Evolutionary conservation across 2,329 filamentous ascomycete species (phyloP).

Genomic region (Xylariaceae sp.): DNA sequence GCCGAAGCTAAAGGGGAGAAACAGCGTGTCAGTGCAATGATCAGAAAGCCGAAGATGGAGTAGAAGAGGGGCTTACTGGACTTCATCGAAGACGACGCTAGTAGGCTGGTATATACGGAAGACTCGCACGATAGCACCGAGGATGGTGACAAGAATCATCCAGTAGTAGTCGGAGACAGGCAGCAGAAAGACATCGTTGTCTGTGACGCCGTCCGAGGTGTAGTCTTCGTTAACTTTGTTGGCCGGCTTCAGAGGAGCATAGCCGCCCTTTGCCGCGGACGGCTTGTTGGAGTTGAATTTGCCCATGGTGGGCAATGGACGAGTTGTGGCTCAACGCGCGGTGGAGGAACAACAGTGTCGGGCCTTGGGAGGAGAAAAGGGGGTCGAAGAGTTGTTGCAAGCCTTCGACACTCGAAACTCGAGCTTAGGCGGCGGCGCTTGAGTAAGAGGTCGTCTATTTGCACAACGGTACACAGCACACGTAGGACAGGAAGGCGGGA

Average conservation of each 20-base stretch:
- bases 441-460: slow-evolving; percentile 15
- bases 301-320: slow-evolving; percentile 33
- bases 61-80: slow-evolving; percentile 69
- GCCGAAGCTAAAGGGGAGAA: slow-evolving; percentile 67
- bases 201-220: slow-evolving; percentile 74
- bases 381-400: slow-evolving; percentile 24
- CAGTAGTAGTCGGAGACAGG: slow-evolving; percentile 80
- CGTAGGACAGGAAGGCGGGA: slow-evolving; percentile 10
- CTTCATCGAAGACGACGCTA: slow-evolving; percentile 98
- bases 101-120: slow-evolving; percentile 96
- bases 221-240: slow-evolving; percentile 53
- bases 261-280: slow-evolving; percentile 31
- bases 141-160: slow-evolving; percentile 67
- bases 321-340: too few species aligned
- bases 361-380: slow-evolving; percentile 3
- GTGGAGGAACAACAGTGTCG: background rate
- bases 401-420: slow-evolving; percentile 17
- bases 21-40: slow-evolving; percentile 13
- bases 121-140: slow-evolving; percentile 77
- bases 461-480: slow-evolving; percentile 18
- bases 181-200: slow-evolving; percentile 90
- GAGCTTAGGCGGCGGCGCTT: slow-evolving; percentile 6
- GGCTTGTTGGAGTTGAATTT: slow-evolving; percentile 40
- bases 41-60: background rate
- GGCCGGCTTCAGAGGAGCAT: slow-evolving; percentile 30